These are phyloP conservation scores for Schwanniomyces polymorphus DNA, from an alignment of 805 yeast species.

Conservation along the genomic window DNA sequence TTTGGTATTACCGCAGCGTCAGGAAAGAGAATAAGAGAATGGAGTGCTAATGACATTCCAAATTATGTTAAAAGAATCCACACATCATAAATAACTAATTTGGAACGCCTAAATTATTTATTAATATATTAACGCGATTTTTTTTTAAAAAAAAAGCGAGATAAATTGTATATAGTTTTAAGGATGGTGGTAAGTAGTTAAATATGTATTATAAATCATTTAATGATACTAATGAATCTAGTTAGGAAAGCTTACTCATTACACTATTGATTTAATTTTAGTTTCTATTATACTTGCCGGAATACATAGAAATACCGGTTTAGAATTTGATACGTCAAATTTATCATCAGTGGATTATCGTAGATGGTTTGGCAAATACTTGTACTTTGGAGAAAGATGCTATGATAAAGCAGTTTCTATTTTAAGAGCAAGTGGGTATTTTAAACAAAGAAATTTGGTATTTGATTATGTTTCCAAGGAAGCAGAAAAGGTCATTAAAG, in stretches of 20 bases:
- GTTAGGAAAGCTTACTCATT: constrained; percentile 70
- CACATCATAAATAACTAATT: neutral
- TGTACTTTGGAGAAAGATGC: constrained; percentile 60
- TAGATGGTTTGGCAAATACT: constrained; percentile 50
- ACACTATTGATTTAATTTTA: constrained; percentile 73
- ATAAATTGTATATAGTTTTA: neutral
- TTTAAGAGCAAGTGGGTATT: constrained; percentile 50
- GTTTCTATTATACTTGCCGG: constrained; percentile 85
- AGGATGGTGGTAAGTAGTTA: constrained; percentile 6
- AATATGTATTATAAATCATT: neutral
- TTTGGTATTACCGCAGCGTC: constrained; percentile 36
- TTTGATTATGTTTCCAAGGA: constrained; percentile 34
- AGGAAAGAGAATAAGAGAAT: constrained; percentile 59
- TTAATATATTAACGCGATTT: neutral
- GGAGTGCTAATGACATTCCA: constrained; percentile 56
- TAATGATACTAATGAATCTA: constrained; percentile 9
- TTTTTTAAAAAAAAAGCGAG: neutral
- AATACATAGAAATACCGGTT: constrained; percentile 79
- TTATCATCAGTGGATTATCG: constrained; percentile 50
- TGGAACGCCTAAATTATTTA: neutral
- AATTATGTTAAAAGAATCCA: constrained; percentile 44
- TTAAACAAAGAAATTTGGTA: constrained; percentile 44
- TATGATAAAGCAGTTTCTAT: constrained; percentile 49
- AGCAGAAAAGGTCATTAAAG: constrained; percentile 26
- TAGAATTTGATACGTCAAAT: constrained; percentile 50